phyloP scores from a whole-genome alignment of 1,284 basidiomycete species.

The Golubevia pallescens region DNA sequence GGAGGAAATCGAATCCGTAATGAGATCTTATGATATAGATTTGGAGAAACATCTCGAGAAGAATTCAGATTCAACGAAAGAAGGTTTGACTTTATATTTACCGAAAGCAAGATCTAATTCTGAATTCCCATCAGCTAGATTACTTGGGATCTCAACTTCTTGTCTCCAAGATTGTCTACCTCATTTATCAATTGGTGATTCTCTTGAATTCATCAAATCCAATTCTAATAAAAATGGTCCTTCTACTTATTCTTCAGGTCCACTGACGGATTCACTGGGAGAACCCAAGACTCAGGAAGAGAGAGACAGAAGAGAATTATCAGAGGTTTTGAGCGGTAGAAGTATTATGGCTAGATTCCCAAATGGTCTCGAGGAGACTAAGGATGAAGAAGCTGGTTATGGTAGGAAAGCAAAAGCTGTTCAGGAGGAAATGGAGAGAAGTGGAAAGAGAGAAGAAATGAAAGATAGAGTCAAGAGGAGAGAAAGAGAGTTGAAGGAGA shows the following conservation, averaged over 20 bases:
- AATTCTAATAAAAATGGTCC: slow-evolving; percentile 62
- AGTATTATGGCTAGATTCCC: not conserved
- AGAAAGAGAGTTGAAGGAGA: not conserved
- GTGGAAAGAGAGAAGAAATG: slow-evolving; percentile 60
- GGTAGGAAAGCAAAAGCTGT: slow-evolving; percentile 80
- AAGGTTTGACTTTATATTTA: slow-evolving; percentile 19
- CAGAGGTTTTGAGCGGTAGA: slow-evolving; percentile 23
- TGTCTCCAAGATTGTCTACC: slow-evolving; percentile 80
- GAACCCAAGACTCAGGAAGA: slow-evolving; percentile 16
- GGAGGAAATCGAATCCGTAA: slow-evolving; percentile 39
- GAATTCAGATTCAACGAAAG: slow-evolving; percentile 13
- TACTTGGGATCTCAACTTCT: slow-evolving; percentile 74
- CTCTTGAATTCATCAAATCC: slow-evolving; percentile 72
- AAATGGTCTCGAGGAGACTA: slow-evolving; percentile 15
- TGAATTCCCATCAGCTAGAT: slow-evolving; percentile 44
- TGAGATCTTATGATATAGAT: slow-evolving; percentile 40
- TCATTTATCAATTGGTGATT: slow-evolving; percentile 83
- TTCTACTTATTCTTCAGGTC: slow-evolving; percentile 47
- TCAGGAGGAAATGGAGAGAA: slow-evolving; percentile 69
- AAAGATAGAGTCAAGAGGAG: not conserved
- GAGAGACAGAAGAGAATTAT: slow-evolving; percentile 51
- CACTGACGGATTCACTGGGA: slow-evolving; percentile 16
- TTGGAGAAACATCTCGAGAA: no score
- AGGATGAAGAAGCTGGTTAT: slow-evolving; percentile 74
- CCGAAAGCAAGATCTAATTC: slow-evolving; percentile 27